A percentile compares a stretch with the other conserved stretches of the same genome.
These are phyloP conservation scores for Dimocarpus longan DNA, from an alignment of 345 rosid species.

Conservation along the genomic window DNA sequence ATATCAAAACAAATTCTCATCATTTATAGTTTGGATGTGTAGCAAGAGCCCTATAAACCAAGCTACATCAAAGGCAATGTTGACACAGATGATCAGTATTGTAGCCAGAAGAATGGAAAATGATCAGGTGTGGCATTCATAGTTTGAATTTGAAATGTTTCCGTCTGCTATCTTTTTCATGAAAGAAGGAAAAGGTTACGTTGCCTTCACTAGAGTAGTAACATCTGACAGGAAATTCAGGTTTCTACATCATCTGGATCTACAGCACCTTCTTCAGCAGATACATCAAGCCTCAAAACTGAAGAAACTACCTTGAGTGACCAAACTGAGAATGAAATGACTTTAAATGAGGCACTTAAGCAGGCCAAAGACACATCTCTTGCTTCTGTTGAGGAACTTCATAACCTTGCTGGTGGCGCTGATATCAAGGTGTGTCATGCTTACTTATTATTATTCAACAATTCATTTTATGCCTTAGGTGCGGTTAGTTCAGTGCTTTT, in stretches of 20 bases:
- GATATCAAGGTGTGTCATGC: conserved; percentile 77
- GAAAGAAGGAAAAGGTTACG: conserved; percentile 13
- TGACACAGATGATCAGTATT: conserved; percentile 98
- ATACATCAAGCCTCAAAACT: conserved; percentile 42
- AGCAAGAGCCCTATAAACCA: conserved; percentile 99
- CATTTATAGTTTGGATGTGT: conserved; percentile 42
- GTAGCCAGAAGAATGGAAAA: conserved; percentile 95
- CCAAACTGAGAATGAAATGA: conserved; percentile 67
- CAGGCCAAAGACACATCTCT: conserved; percentile 70
- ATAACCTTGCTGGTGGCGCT: conserved; percentile 93
- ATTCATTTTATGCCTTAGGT: background rate
- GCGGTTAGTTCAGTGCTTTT: background rate
- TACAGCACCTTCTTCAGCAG: conserved; percentile 60
- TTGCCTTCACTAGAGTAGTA: conserved; percentile 25
- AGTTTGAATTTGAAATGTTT: conserved; percentile 17
- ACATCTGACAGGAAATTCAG: conserved; percentile 50
- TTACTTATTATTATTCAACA: background rate
- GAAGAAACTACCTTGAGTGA: conserved; percentile 56
- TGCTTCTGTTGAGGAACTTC: conserved; percentile 97
- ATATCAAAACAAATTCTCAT: conserved; percentile 27
- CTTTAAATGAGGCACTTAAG: conserved; percentile 80
- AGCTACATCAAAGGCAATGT: conserved; percentile 98
- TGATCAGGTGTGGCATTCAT: conserved; percentile 61
- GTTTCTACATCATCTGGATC: conserved; percentile 54
- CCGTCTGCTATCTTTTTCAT: background rate